Conservation (phyloP, 2,329 filamentous ascomycete genomes). For the Cercospora beticola region DNA sequence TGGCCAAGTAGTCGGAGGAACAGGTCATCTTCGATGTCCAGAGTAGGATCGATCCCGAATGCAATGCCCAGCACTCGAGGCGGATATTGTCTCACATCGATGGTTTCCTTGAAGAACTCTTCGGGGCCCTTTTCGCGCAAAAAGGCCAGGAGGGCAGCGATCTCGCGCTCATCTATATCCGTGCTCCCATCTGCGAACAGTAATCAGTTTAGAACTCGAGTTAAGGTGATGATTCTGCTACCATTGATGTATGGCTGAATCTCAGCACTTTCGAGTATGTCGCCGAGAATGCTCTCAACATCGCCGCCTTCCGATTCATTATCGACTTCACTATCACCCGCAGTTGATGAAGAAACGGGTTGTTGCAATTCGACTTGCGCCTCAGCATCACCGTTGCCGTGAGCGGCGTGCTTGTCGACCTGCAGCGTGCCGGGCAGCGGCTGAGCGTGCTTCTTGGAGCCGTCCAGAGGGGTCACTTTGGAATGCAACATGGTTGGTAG, state of each 20-base stretch:
- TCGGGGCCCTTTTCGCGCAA: constrained; percentile 75
- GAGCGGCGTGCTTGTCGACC: background rate
- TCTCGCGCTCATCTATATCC: constrained; percentile 16
- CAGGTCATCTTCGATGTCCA: constrained; percentile 67
- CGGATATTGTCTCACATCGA: constrained; percentile 67
- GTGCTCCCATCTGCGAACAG: constrained; percentile 17
- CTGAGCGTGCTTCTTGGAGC: constrained; percentile 12
- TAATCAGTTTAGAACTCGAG: constrained; percentile 9
- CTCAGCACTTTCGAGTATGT: constrained; percentile 17
- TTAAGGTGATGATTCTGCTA: background rate
- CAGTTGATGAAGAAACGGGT: background rate
- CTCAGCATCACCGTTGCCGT: background rate
- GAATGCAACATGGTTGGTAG: constrained; percentile 23
- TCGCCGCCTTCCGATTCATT: background rate
- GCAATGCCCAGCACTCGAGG: constrained; percentile 83
- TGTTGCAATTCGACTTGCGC: background rate
- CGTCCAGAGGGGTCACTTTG: constrained; percentile 21
- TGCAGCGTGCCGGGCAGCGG: background rate
- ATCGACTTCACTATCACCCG: background rate
- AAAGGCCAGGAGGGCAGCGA: constrained; percentile 13
- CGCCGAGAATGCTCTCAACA: constrained; percentile 13
- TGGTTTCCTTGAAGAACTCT: constrained; percentile 71
- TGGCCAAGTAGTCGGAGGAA: constrained; percentile 68
- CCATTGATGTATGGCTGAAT: constrained; percentile 12
- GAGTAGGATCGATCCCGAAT: constrained; percentile 73